Percentiles rank a stretch among this genome's conserved stretches.
These are phyloP conservation scores for Phycomyces nitens DNA, from an alignment of 192 early-diverging fungal genomes.

Conservation along the genomic window DNA sequence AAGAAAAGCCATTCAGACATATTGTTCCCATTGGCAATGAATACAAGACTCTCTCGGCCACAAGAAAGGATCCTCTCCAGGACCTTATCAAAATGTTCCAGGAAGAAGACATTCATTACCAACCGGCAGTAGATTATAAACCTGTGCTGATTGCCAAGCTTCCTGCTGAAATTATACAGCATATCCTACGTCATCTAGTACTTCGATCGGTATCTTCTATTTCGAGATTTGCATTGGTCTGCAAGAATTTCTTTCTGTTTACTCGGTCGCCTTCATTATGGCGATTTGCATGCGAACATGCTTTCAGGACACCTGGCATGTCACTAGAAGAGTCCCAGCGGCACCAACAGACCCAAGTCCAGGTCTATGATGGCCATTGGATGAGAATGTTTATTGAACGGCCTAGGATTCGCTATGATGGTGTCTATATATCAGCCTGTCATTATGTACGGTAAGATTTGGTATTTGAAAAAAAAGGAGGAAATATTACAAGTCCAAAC, in stretches of 20 bases:
- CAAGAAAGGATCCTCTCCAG: slow-evolving; percentile 3
- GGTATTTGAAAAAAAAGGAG: background rate
- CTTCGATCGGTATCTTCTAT: slow-evolving; percentile 26
- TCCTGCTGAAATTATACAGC: slow-evolving; percentile 36
- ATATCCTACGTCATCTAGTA: slow-evolving; percentile 22
- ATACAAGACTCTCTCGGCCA: background rate
- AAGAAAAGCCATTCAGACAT: slow-evolving; percentile 3
- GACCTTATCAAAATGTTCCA: slow-evolving; percentile 16
- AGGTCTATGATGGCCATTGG: slow-evolving; percentile 34
- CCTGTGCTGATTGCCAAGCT: slow-evolving; percentile 32
- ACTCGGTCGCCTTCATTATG: slow-evolving; percentile 31
- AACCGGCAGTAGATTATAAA: slow-evolving; percentile 26
- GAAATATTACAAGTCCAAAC: background rate
- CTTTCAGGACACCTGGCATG: slow-evolving; percentile 21
- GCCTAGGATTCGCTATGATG: slow-evolving; percentile 40
- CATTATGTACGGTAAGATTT: slow-evolving; percentile 32
- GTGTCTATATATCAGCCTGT: slow-evolving; percentile 42
- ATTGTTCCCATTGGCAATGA: slow-evolving; percentile 9
- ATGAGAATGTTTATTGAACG: slow-evolving; percentile 41
- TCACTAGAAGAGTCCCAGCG: slow-evolving; percentile 4
- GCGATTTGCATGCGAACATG: slow-evolving; percentile 32
- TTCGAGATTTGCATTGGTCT: slow-evolving; percentile 29
- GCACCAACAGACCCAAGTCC: slow-evolving; percentile 17
- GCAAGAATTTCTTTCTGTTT: slow-evolving; percentile 37
- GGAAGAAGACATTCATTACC: slow-evolving; percentile 13